Base-by-base conservation (phyloP, 163 green algal species). In the Chlorella variabilis region DNA sequence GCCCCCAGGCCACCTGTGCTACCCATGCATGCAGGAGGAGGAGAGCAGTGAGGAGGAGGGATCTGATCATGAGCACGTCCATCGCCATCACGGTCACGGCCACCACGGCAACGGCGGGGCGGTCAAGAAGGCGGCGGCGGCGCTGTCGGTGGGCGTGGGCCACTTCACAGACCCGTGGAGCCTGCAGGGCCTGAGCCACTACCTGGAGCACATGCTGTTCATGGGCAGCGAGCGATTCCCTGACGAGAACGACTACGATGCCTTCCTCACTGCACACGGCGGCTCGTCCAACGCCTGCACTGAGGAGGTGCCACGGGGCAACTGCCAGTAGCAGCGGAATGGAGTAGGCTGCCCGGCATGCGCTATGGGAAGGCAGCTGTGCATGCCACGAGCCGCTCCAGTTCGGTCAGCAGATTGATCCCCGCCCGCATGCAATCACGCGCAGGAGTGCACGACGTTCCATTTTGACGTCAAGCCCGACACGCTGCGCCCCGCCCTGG, bases 141-240 rank as follows among this genome's bases (percentile, higher is more conserved):
- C 96, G 20, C 92, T 98, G 88, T 90, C 90, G 8, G 93, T 98
- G 5, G 93, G 94, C 17, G 87, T 97, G 18, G 96, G 96, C 41
- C 96, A 91, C 88, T 97, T 98, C 82, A 91, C 77, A 6, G 96
- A 99, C 84, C 94, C 93, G 0, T 70, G 86, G 48, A 66, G 95
- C 41, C 58, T 77, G 20, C 88, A 94, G 89, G 94, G 95, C 3
- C 82, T 98, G 63, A 91, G 81, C 41, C 95, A 98, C 87, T 98
- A 96, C 85, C 83, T 98, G 84, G 97, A 99, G 89, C 97, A 99
- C 90, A 99, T 99, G 97, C 92, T 99, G 59, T 99, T 99, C 92
- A 99, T 98, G 96, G 95, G 96, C 74, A 97, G 89, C 66, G 85
- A 90, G 38, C 91, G 92, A 77, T 98, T 91, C 87, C 95, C 96